Percentiles rank a stretch among this genome's conserved stretches.
Evolutionary conservation across 75 land plant genomes (phyloP).

Genomic region (Selaginella moellendorffii): DNA sequence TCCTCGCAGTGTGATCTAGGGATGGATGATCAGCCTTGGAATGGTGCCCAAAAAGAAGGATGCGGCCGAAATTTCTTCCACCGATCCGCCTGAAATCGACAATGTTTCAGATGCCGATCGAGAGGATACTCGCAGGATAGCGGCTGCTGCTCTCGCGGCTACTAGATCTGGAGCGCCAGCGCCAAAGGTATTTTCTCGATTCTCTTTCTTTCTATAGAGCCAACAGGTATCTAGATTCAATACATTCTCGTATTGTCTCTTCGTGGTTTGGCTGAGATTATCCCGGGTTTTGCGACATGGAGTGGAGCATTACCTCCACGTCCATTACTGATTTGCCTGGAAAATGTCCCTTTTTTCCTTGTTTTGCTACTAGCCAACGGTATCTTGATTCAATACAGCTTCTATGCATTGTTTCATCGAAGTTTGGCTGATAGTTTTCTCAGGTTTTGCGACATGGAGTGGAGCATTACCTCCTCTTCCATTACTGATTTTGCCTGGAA

Average conservation of each 20-base stretch:
- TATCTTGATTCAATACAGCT: not conserved
- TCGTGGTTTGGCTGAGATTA: not conserved
- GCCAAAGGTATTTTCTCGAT: constrained; percentile 8
- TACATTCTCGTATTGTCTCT: not conserved
- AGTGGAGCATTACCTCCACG: not conserved
- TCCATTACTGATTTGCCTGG: not conserved
- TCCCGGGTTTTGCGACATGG: constrained; percentile 1
- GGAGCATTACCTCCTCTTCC: not conserved
- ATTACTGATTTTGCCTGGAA: not conserved
- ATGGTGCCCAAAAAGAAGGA: not conserved
- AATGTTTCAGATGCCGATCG: constrained; percentile 9
- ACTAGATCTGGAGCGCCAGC: constrained; percentile 33
- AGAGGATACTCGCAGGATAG: constrained; percentile 44
- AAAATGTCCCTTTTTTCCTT: not conserved
- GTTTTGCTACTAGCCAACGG: not conserved
- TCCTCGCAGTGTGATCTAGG: not conserved
- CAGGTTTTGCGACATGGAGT: not conserved
- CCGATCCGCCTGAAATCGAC: not conserved
- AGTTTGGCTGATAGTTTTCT: not conserved
- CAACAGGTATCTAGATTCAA: not conserved
- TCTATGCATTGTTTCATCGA: not conserved
- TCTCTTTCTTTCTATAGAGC: not conserved
- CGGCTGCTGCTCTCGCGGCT: constrained; percentile 63
- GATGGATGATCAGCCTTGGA: not conserved
- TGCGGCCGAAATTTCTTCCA: not conserved